These are phyloP conservation scores for Cercophora scortea DNA, from an alignment of 495 filamentous ascomycete genomes.

Conservation along the genomic window DNA sequence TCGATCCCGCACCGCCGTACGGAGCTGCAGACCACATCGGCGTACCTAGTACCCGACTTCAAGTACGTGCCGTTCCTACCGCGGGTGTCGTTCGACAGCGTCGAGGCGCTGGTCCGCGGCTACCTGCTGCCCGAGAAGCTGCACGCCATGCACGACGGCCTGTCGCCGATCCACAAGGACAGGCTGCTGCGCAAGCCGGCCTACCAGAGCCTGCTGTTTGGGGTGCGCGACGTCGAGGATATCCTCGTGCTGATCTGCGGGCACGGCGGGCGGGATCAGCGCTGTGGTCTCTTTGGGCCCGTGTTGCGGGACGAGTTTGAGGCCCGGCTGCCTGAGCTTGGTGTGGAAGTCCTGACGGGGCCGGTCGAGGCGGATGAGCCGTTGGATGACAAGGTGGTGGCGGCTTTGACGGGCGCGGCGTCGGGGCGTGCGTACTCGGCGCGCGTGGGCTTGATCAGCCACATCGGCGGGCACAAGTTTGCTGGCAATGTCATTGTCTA, in stretches of 20 bases:
- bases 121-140: conserved; percentile 52
- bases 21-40: conserved; percentile 48
- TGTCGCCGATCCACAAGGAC: conserved; percentile 44
- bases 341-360: conserved; percentile 27
- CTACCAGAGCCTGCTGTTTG: conserved; percentile 33
- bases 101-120: conserved; percentile 49
- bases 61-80: conserved; percentile 68
- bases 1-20: conserved; percentile 23
- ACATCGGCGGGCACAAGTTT: conserved; percentile 89
- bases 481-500: conserved; percentile 93
- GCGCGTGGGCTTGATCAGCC: conserved; percentile 69
- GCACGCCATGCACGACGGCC: conserved; percentile 46
- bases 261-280: conserved; percentile 66
- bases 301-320: conserved; percentile 62
- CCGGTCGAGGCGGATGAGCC: conserved; percentile 22
- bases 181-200: conserved; percentile 30
- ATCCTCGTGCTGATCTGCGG: conserved; percentile 77
- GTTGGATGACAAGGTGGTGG: conserved; percentile 12
- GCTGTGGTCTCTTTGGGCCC: conserved; percentile 77
- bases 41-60: conserved; percentile 70
- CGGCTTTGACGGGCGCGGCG: background rate
- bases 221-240: conserved; percentile 53
- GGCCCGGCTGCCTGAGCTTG: conserved; percentile 24
- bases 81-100: conserved; percentile 37
- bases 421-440: conserved; percentile 29